These are phyloP conservation scores for Metschnikowia orientalis DNA, from an alignment of 805 yeast species.

Conservation along the genomic window DNA sequence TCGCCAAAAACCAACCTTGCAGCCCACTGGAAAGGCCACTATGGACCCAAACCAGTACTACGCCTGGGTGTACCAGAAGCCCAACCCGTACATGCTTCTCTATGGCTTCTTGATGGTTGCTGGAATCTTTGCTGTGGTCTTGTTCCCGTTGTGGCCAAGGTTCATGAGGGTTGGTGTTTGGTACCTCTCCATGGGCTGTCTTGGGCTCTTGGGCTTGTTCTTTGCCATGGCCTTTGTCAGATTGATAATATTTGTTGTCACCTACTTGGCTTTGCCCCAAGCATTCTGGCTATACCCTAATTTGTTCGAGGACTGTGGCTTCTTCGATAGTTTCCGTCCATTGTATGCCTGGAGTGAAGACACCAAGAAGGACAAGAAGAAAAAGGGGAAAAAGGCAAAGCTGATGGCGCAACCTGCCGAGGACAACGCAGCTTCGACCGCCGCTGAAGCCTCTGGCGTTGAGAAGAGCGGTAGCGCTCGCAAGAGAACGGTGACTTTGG, in stretches of 20 bases:
- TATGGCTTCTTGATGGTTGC: constrained; percentile 64
- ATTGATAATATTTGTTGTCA: constrained; percentile 59
- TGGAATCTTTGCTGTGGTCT: constrained; percentile 56
- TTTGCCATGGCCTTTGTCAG: constrained; percentile 77
- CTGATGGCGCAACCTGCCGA: constrained; percentile 8
- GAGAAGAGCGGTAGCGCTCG: constrained; percentile 15
- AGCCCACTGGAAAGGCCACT: constrained; percentile 52
- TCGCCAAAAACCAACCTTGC: constrained; percentile 58
- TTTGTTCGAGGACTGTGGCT: constrained; percentile 91
- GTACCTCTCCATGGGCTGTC: constrained; percentile 74
- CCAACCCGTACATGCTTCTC: constrained; percentile 58
- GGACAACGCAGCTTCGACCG: constrained; percentile 11
- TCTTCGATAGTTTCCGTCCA: constrained; percentile 87
- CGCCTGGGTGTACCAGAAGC: constrained; percentile 77
- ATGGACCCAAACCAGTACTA: constrained; percentile 66
- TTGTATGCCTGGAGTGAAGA: constrained; percentile 75
- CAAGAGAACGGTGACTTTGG: constrained; percentile 36
- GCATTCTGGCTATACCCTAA: constrained; percentile 98
- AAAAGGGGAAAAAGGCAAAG: constrained; percentile 14
- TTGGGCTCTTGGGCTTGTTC: constrained; percentile 71
- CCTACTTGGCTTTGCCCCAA: constrained; percentile 53
- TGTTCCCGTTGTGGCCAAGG: constrained; percentile 94
- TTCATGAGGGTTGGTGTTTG: constrained; percentile 88
- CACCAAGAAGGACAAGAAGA: constrained; percentile 25
- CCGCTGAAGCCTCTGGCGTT: constrained; percentile 16